Conservation (phyloP, 106 monocot species). For the Xerophyta viscosa region DNA sequence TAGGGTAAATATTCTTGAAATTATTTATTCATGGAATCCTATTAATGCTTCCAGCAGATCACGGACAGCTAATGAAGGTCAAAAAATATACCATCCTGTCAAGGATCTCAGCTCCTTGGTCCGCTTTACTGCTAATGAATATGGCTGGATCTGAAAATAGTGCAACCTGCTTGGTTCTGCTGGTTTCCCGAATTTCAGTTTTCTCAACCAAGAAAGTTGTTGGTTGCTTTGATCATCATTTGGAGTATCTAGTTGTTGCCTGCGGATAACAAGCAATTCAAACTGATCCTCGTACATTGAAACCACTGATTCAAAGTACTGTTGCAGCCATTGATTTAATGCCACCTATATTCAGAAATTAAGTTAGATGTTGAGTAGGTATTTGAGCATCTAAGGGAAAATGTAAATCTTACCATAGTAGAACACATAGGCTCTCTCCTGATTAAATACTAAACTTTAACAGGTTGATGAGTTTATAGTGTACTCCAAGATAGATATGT, state of each 20-base stretch:
- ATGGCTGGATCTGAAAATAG: constrained; percentile 42
- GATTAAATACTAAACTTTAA: no score
- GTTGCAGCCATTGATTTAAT: constrained; percentile 66
- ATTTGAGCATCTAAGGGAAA: no score
- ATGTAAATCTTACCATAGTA: no score
- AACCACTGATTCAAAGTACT: constrained; percentile 79
- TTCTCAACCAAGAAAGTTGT: constrained; percentile 45
- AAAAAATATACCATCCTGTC: constrained; percentile 63
- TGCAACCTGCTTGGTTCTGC: constrained; percentile 9
- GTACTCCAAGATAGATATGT: no score
- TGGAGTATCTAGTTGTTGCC: constrained; percentile 20
- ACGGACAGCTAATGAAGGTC: neutral
- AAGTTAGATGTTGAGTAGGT: no score
- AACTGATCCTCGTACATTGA: constrained; percentile 89
- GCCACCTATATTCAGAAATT: no score
- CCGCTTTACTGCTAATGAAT: constrained; percentile 54
- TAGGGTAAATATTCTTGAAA: no score
- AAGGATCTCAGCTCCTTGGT: constrained; percentile 81
- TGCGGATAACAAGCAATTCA: constrained; percentile 49
- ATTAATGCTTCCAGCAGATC: neutral
- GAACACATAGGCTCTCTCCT: no score
- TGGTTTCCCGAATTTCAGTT: constrained; percentile 28
- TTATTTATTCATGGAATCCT: no score
- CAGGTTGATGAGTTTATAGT: no score
- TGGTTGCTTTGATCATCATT: constrained; percentile 12